phyloP scores from a whole-genome alignment of 306 rosid species.

The Astragalus glycyphyllos region DNA sequence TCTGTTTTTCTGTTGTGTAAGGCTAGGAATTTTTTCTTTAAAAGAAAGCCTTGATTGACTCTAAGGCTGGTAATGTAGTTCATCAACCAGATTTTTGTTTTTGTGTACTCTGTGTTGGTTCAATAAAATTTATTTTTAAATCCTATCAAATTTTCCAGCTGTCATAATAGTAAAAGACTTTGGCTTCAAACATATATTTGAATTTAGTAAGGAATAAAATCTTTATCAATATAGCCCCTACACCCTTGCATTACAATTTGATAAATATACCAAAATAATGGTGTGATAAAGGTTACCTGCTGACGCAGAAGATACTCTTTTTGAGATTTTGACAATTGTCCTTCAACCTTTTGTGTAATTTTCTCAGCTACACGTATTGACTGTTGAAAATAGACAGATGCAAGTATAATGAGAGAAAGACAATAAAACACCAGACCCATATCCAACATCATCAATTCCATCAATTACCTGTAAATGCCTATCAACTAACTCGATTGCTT shows the following conservation, averaged over 20 bases:
- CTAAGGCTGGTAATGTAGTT: background rate
- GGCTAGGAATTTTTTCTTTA: background rate
- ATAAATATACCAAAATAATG: conserved; percentile 31
- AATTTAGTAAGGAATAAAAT: conserved; percentile 26
- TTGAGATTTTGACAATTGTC: conserved; percentile 96
- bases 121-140: background rate
- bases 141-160: conserved; percentile 8
- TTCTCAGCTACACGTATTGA: conserved; percentile 99
- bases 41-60: conserved; percentile 1
- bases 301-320: conserved; percentile 97
- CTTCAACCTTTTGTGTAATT: conserved; percentile 99
- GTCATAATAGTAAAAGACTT: conserved; percentile 10
- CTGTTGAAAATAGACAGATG: conserved; percentile 60
- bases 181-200: conserved; percentile 24
- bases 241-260: conserved; percentile 25
- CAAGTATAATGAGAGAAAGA: conserved; percentile 44
- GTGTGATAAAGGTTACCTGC: conserved; percentile 69
- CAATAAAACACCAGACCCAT: conserved; percentile 30
- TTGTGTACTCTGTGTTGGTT: background rate
- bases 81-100: background rate
- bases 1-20: conserved; percentile 2
- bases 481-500: conserved; percentile 97
- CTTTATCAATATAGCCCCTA: background rate
- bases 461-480: conserved; percentile 89
- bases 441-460: conserved; percentile 35